Evolutionary conservation across 2,329 filamentous ascomycete genomes (phyloP), one percentile per base, ranked within the genome.

Genomic region (Sarocladiaceae sp.): DNA sequence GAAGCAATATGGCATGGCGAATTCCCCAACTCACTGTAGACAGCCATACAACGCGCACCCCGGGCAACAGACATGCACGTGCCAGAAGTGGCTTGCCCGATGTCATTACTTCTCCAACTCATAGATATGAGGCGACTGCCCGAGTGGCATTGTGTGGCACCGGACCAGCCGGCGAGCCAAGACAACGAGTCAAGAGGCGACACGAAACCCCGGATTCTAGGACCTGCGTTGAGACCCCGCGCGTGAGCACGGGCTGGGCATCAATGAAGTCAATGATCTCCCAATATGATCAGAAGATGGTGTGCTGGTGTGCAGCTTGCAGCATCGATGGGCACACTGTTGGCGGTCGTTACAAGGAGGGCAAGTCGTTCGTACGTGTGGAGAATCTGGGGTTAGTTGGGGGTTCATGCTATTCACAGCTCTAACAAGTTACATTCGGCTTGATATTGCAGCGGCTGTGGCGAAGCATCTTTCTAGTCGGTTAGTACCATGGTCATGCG

Each of bases 241-340:
- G 29, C 37, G 37, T 41, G 37, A 41, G 37, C 23, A 27, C 18
- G 9, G 21, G 24, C 37, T 41, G 37, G 37, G 37, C 37, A 41
- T 41, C 37, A 41, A 41, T 29, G 23, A 27, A 18, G 37, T 23
- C 19, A 26, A 39, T 24, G 12, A 26, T 6, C 9, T 41, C 37
- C 23, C 24, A 27, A 27, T 4, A 4, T 15, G 15, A 11, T 29
- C n/a, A 27, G 15, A 18, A 41, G 37, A 41, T 41, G 37, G 37
- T 41, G 37, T 41, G 37, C 24, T 41, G 37, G 37, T 24, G 21
- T 41, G 37, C 37, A 41, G 37, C 23, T 10, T 39, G 37, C 37
- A 41, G 37, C 37, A 27, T 41, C 37, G n/a, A n/a, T n/a, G n/a
- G n/a, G n/a, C 37, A 41, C 24, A 29, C 23, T 41, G 7, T 6